Base-by-base conservation (phyloP, 257 asterid species). In the Henckelia pumila region DNA sequence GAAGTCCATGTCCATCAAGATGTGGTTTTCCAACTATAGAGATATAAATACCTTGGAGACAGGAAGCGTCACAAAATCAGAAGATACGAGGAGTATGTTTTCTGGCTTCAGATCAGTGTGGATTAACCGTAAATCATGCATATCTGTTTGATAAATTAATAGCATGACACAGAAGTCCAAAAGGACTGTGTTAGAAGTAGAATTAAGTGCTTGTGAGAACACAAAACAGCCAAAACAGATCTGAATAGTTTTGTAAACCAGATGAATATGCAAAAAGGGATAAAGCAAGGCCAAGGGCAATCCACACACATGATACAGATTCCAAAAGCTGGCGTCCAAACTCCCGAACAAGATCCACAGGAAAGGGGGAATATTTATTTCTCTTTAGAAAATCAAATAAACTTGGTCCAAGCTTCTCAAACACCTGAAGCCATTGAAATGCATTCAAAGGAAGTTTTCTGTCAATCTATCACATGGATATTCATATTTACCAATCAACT, bases 341-440 rank as follows among this genome's bases (percentile, higher is more conserved):
- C 77, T 84, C 89, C 66, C 86, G 85, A 79, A 81, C 85, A 80
- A 77, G 84, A 79, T 84, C 89, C 80, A 78, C 82, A 70, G 82
- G 86, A 72, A 75, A 72, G 56, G 83, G 79, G 66, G 81, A 69
- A 84, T 76, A 81, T 74, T 63, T 81, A 81, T 84, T 81, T 81
- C 84, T 81, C 89, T 79, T 81, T 78, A 81, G 84, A 81, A 78
- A 76, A 73, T 84, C 86, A 81, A 76, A 84, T 84, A 84, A 84
- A 84, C 84, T 84, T 64, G 89, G 89, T 70, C 89, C 89, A 81
- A 84, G 89, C 89, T 81, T 84, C 86, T 84, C 89, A 78, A 79
- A 86, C 66, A 81, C 86, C 89, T 81, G 89, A 83, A 78, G 77
- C 73, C 77, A 84, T 83, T 74, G 52, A 77, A 83, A 83, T 70